Evolutionary conservation across 306 rosid genomes (phyloP).

Genomic region (Aeschynomene evenia): DNA sequence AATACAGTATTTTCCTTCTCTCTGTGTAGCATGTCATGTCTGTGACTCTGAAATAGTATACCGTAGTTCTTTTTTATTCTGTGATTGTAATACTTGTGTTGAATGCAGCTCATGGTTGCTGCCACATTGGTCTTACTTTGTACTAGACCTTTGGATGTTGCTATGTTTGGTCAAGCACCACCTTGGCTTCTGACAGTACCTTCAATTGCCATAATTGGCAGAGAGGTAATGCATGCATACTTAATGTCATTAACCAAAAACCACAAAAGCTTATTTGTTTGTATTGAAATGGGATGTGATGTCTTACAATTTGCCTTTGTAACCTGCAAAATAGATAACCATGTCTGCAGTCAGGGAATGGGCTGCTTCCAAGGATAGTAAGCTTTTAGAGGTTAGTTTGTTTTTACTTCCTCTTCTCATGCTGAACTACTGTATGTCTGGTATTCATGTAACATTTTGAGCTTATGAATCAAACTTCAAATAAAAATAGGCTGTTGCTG

Average conservation of each 20-base stretch:
- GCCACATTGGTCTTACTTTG: slow-evolving; percentile 85
- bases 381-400: slow-evolving; percentile 87
- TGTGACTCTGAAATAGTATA: not conserved
- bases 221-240: slow-evolving; percentile 88
- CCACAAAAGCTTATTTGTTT: slow-evolving; percentile 1
- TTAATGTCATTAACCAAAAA: not conserved
- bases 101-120: slow-evolving; percentile 96
- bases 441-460: not conserved
- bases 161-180: slow-evolving; percentile 53
- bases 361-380: slow-evolving; percentile 96
- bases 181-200: slow-evolving; percentile 89
- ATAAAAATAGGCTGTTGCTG: slow-evolving; percentile 92
- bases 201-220: slow-evolving; percentile 80
- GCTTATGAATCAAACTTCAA: slow-evolving; percentile 7
- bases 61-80: slow-evolving; percentile 1
- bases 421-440: slow-evolving; percentile 16
- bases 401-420: not conserved
- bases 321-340: slow-evolving; percentile 65
- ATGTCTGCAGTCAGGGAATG: slow-evolving; percentile 99
- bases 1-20: not conserved
- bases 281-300: slow-evolving; percentile 1
- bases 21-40: not conserved
- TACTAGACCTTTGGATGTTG: slow-evolving; percentile 68
- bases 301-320: slow-evolving; percentile 30
- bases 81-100: slow-evolving; percentile 16